Evolutionary conservation across 495 filamentous ascomycete genomes (phyloP).

Genomic region (Talaromyces nanjingensis): DNA sequence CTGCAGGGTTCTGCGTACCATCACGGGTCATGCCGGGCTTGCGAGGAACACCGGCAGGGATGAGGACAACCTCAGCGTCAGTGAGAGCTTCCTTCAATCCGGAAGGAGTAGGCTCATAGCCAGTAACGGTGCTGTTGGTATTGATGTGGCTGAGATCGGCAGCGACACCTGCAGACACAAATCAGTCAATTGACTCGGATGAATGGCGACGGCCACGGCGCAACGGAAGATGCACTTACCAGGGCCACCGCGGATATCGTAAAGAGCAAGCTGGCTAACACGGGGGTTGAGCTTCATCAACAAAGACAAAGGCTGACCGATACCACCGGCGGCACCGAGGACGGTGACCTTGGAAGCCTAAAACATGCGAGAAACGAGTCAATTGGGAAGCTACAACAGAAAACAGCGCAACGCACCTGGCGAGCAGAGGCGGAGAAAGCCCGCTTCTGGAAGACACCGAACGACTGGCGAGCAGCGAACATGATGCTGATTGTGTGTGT

Average conservation of each 20-base stretch:
- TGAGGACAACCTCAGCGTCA: constrained; percentile 88
- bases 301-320: constrained; percentile 95
- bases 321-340: constrained; percentile 92
- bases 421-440: constrained; percentile 89
- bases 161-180: constrained; percentile 67
- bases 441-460: constrained; percentile 70
- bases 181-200: background rate
- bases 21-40: constrained; percentile 99
- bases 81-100: constrained; percentile 73
- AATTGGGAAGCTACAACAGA: constrained; percentile 5
- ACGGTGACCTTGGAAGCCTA: constrained; percentile 96
- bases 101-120: constrained; percentile 69
- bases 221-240: constrained; percentile 46
- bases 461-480: constrained; percentile 69
- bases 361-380: constrained; percentile 25
- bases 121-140: constrained; percentile 91
- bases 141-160: constrained; percentile 98
- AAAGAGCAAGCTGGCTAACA: constrained; percentile 86
- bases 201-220: background rate
- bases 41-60: constrained; percentile 96
- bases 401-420: constrained; percentile 55
- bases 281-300: constrained; percentile 97
- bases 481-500: constrained; percentile 42
- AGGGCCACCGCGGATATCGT: constrained; percentile 92
- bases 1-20: constrained; percentile 34